These are phyloP conservation scores for Candida labiduridarum DNA, from an alignment of 1,139 yeast genomes.

Conservation along the genomic window DNA sequence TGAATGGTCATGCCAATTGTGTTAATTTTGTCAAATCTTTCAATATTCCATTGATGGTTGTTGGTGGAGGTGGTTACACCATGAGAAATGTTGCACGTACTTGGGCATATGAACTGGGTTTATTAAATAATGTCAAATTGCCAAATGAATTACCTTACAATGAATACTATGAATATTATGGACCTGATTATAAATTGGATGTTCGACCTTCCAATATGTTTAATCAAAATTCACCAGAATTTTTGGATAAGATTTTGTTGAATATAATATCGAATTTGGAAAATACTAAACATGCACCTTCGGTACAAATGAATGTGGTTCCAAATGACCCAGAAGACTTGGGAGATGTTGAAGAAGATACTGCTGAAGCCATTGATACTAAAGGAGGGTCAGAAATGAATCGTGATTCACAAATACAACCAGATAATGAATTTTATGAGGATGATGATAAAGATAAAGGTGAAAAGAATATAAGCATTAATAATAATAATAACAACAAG, in stretches of 20 bases:
- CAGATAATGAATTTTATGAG: slow-evolving; percentile 69
- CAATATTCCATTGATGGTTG: slow-evolving; percentile 86
- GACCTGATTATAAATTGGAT: slow-evolving; percentile 92
- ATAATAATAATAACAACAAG: not conserved
- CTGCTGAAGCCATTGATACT: slow-evolving; percentile 74
- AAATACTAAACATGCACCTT: slow-evolving; percentile 91
- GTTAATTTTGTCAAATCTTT: slow-evolving; percentile 83
- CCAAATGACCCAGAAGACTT: slow-evolving; percentile 82
- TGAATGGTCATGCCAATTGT: slow-evolving; percentile 94
- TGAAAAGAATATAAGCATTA: slow-evolving; percentile 31
- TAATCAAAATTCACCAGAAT: slow-evolving; percentile 93
- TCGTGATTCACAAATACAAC: slow-evolving; percentile 70
- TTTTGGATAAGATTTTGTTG: slow-evolving; percentile 79
- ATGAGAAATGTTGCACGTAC: slow-evolving; percentile 96
- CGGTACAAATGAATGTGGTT: slow-evolving; percentile 89
- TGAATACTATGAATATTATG: slow-evolving; percentile 95
- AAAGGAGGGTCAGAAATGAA: slow-evolving; percentile 90
- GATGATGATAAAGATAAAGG: slow-evolving; percentile 58
- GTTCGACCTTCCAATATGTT: slow-evolving; percentile 97
- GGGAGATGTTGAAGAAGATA: slow-evolving; percentile 78
- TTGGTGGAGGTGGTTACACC: slow-evolving; percentile 98
- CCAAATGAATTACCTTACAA: slow-evolving; percentile 91
- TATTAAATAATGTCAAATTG: slow-evolving; percentile 75
- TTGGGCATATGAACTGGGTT: slow-evolving; percentile 94
- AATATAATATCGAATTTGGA: slow-evolving; percentile 80